These are phyloP conservation scores for Pichia sp. DNA, from an alignment of 1,139 yeast genomes.

Conservation along the genomic window DNA sequence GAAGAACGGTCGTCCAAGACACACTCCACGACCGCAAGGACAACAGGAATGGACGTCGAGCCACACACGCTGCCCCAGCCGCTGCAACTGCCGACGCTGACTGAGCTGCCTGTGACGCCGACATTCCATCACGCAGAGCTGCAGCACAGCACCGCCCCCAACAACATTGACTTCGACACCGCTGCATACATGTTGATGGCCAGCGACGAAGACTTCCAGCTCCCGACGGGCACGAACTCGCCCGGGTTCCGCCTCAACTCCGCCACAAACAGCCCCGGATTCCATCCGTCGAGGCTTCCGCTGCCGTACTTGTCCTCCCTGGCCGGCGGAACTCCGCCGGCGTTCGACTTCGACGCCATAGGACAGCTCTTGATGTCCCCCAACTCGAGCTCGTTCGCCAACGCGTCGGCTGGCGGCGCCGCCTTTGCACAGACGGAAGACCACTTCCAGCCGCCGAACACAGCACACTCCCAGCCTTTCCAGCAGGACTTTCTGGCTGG, in stretches of 20 bases:
- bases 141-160: neutral
- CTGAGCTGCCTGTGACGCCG: conserved; percentile 10
- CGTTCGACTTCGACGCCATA: conserved; percentile 14
- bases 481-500: neutral
- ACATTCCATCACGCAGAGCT: conserved; percentile 6
- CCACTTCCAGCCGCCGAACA: neutral
- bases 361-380: conserved; percentile 17
- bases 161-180: conserved; percentile 13
- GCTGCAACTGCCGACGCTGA: neutral
- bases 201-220: neutral
- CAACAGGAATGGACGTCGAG: neutral
- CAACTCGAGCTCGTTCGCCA: neutral
- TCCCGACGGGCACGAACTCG: neutral
- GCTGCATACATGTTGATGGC: conserved; percentile 16
- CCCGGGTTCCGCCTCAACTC: neutral
- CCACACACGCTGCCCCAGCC: neutral
- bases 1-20: neutral
- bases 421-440: neutral
- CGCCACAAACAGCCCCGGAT: neutral
- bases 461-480: neutral
- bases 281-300: neutral
- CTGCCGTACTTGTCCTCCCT: neutral
- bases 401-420: neutral
- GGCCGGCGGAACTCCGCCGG: neutral
- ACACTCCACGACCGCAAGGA: neutral